Evolutionary conservation across 768 basidiomycete species (phyloP), one percentile per base, ranked within the genome.

Genomic region (Mycena amicta): DNA sequence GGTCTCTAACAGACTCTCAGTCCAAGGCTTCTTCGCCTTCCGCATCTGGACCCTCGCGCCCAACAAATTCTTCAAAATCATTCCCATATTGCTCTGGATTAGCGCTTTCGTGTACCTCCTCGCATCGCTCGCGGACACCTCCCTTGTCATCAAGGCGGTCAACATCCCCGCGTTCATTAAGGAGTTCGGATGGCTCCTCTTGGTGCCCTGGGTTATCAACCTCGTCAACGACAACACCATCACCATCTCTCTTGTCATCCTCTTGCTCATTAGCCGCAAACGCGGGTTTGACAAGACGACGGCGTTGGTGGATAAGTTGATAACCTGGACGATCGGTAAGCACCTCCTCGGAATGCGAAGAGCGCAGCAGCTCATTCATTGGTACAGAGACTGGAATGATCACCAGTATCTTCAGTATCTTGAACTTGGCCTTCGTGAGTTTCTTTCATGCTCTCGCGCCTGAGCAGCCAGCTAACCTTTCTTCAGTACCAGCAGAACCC

Each of bases 1-100:
- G 43, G 20, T 8, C 43, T 8, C 22, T 15, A 15, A 15, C n/a
- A n/a, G n/a, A 45, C 22, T 16, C 22, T 16, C 22, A 45, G 43
- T 55, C 3, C 54, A 55, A 31, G 16, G 29, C 3, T 55, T 55
- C 46, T 55, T 55, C 45, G 18, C 45, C 4, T 39, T n/a, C 13
- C 43, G 54, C 5, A 55, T 55, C n/a, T 49, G 43, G 43, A 23
- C 22, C 43, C 43, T 45, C 13, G 43, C 43, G 8, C 43, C 43
- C 13, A 45, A 45, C 43, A 16, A 8, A 5, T 45, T 45, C 43
- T 45, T 45, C 43, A 45, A 45, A 23, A 15, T 45, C 12, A 23
- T 45, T 15, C 22, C 43, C 6, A 23, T 45, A 15, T 5, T 45
- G 13, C 5, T 45, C 22, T 45, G 43, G 43, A 37, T 37, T 18